Evolutionary conservation across 179 eudicot genomes (phyloP).

Genomic region (Drosera spatulata): DNA sequence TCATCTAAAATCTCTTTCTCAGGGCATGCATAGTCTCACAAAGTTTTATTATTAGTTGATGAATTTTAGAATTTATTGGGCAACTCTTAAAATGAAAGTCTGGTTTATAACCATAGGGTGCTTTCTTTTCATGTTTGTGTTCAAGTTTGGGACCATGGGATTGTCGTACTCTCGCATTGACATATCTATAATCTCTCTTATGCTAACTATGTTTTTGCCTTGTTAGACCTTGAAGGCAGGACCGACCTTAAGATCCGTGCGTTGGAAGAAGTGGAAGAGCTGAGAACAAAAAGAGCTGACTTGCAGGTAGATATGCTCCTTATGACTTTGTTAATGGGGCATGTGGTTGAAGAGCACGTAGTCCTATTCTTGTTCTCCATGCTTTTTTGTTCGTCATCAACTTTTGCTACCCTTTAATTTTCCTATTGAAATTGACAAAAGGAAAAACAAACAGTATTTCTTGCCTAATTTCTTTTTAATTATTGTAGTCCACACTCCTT

Average conservation of each 20-base stretch:
- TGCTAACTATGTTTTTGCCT: conserved; percentile 2
- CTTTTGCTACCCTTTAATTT: too few relatives aligned
- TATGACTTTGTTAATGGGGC: not conserved
- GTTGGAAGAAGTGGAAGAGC: conserved; percentile 71
- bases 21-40: too few relatives aligned
- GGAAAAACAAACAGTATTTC: not conserved
- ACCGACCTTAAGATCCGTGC: conserved; percentile 77
- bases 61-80: too few relatives aligned
- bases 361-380: not conserved
- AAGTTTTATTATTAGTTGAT: too few relatives aligned
- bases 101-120: too few relatives aligned
- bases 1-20: too few relatives aligned
- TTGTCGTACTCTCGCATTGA: too few relatives aligned
- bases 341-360: not conserved
- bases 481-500: conserved; percentile 73
- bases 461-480: conserved; percentile 1
- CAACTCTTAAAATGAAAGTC: too few relatives aligned
- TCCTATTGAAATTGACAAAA: too few relatives aligned
- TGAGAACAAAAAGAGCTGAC: conserved; percentile 84
- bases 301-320: conserved; percentile 49
- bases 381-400: too few relatives aligned
- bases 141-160: too few relatives aligned
- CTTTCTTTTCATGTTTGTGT: too few relatives aligned
- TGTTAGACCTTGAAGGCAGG: conserved; percentile 86
- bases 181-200: not conserved